phyloP scores from a whole-genome alignment of 371 early-diverging fungal genomes.

The Mucor racemosus region DNA sequence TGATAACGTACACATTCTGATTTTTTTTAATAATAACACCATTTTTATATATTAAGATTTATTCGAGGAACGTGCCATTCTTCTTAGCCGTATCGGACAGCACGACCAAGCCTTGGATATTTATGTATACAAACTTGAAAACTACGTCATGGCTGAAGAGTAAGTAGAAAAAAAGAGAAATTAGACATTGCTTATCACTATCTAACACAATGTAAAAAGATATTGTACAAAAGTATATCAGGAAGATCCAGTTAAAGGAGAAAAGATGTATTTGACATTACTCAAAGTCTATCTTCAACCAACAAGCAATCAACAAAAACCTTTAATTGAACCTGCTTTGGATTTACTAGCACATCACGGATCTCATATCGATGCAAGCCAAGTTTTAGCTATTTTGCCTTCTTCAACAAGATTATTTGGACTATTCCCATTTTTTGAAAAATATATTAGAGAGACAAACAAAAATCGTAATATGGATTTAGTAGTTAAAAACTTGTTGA shows the following conservation, averaged over 20 bases:
- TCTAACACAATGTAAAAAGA: conserved; percentile 32
- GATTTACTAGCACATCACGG: conserved; percentile 72
- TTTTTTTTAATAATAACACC: not conserved
- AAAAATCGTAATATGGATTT: conserved; percentile 66
- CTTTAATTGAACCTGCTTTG: conserved; percentile 66
- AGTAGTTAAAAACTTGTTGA: conserved; percentile 71
- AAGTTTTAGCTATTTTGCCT: conserved; percentile 63
- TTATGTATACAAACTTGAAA: conserved; percentile 77
- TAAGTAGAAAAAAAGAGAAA: conserved; percentile 36
- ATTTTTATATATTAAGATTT: conserved; percentile 46
- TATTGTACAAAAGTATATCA: conserved; percentile 76
- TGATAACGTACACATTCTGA: not conserved
- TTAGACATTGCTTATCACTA: too few relatives aligned
- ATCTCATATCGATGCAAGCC: conserved; percentile 68
- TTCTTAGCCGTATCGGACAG: conserved; percentile 82
- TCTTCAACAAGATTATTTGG: conserved; percentile 55
- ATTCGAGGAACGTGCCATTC: conserved; percentile 82
- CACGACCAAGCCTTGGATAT: conserved; percentile 88
- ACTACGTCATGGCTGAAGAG: conserved; percentile 80
- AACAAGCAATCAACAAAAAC: conserved; percentile 48
- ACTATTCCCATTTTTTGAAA: conserved; percentile 70
- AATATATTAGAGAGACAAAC: conserved; percentile 71
- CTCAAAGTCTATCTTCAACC: conserved; percentile 67
- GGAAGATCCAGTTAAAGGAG: conserved; percentile 54
- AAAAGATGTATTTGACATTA: conserved; percentile 71